Evolutionary conservation across 2,329 filamentous ascomycete species (phyloP), one percentile per base, ranked within the genome.

Genomic region (Aureobasidium melanogenum): DNA sequence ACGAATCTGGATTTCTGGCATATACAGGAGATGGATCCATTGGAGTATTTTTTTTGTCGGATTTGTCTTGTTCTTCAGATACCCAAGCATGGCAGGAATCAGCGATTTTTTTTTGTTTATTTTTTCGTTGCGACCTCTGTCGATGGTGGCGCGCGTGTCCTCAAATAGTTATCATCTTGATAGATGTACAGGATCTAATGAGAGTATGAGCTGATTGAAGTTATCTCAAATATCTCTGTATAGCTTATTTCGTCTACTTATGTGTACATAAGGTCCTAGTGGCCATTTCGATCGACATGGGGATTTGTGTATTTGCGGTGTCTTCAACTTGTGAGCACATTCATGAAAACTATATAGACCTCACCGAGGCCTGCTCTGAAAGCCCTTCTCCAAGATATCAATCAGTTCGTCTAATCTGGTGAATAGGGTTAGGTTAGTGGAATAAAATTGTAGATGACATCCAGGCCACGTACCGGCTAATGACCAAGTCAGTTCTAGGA

Each of bases 401-500:
- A 72, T 64, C 32, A 72, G 51, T 51, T 73, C 70, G 56, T 73
- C 70, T 19, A 73, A 64, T 44, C 69, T 65, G 32, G 22, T n/a
- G 17, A 14, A 30, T 9, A 7, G 30, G 44, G 24, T 17, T 22
- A 14, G 22, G 41, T 39, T 17, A 41, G 36, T 30, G 30, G 10
- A 14, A 22, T 7, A 34, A n/a, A 22, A 14, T 22, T 15, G 19
- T 10, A 34, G 4, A 14, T 43, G 14, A 5, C 7, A n/a, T 5
- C 26, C 14, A 36, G 22, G 7, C 14, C 36, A 55, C 63, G 5
- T 43, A 61, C 65, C 64, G 63, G 44, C 62, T 62, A 34, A 73
- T 64, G 12, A 71, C 70, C 17, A 73, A 62, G 66, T 73, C 69
- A 41, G 69, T 72, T 60, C 70, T 67, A 57, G 64, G 62, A 64